Conservation (phyloP, 2,329 filamentous ascomycete species). For the Sodiomyces alkalinus region DNA sequence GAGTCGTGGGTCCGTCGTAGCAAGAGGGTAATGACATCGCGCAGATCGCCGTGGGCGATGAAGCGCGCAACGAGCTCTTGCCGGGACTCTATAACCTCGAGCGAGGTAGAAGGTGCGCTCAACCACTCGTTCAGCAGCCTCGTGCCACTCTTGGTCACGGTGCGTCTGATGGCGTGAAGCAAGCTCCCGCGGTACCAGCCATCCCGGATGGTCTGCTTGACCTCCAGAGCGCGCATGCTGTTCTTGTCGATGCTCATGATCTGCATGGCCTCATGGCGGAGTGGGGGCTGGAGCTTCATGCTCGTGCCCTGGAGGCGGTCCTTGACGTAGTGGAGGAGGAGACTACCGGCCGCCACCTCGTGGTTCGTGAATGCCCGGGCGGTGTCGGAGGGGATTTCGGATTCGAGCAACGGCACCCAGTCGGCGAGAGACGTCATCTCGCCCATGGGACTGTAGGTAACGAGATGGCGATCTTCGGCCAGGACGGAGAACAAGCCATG, state of each 20-base stretch:
- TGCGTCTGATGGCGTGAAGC: constrained; percentile 76
- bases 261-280: constrained; percentile 57
- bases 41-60: constrained; percentile 47
- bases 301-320: constrained; percentile 61
- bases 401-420: constrained; percentile 69
- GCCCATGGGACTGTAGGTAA: constrained; percentile 51
- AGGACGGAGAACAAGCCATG: constrained; percentile 52
- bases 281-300: constrained; percentile 72
- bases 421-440: constrained; percentile 35
- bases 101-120: constrained; percentile 79
- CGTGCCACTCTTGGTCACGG: constrained; percentile 82
- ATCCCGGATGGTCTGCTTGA: constrained; percentile 74
- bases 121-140: constrained; percentile 73
- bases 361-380: constrained; percentile 42
- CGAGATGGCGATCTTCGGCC: constrained; percentile 57
- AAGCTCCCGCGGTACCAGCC: constrained; percentile 68
- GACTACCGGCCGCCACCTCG: constrained; percentile 64
- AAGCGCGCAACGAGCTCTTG: constrained; percentile 72
- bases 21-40: constrained; percentile 52
- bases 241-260: constrained; percentile 88
- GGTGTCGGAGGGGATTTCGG: constrained; percentile 41
- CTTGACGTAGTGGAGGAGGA: constrained; percentile 73
- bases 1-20: constrained; percentile 70
- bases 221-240: constrained; percentile 77
- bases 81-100: constrained; percentile 61